A percentile compares a stretch with the other conserved stretches of the same genome.
phyloP scores from a whole-genome alignment of 352 stramenopile genomes.

The Phytopythium sindhum region DNA sequence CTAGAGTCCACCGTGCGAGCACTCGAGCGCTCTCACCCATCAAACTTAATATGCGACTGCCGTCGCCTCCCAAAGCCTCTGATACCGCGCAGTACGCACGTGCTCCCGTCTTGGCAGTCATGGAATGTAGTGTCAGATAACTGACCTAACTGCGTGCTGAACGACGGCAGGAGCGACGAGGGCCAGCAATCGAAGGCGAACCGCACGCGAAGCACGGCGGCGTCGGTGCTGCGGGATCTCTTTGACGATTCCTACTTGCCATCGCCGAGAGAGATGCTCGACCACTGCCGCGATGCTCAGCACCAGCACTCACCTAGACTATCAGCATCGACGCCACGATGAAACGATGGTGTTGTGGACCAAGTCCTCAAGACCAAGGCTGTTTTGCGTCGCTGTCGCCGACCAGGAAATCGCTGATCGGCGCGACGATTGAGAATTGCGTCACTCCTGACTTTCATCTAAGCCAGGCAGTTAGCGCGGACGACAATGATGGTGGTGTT shows the following conservation, averaged over 20 bases:
- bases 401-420: too few species aligned
- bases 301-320: not conserved
- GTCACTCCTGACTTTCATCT: too few species aligned
- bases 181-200: not conserved
- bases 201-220: constrained; percentile 13
- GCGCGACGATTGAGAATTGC: too few species aligned
- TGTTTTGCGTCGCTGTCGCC: too few species aligned
- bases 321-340: not conserved
- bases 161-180: not conserved
- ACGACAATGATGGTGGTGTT: too few species aligned
- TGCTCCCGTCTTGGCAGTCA: not conserved
- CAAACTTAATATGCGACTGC: constrained; percentile 5
- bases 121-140: not conserved
- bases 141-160: not conserved
- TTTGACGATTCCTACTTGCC: constrained; percentile 64
- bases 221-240: constrained; percentile 34
- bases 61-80: not conserved
- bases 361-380: too few species aligned
- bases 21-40: not conserved
- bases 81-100: not conserved
- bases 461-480: too few species aligned
- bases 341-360: not conserved
- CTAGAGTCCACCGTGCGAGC: not conserved
- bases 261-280: constrained; percentile 52
- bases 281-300: constrained; percentile 26